Evolutionary conservation across 108 stramenopile species (phyloP), one percentile per base, ranked within the genome.

Genomic region (Skeletonema grethae): DNA sequence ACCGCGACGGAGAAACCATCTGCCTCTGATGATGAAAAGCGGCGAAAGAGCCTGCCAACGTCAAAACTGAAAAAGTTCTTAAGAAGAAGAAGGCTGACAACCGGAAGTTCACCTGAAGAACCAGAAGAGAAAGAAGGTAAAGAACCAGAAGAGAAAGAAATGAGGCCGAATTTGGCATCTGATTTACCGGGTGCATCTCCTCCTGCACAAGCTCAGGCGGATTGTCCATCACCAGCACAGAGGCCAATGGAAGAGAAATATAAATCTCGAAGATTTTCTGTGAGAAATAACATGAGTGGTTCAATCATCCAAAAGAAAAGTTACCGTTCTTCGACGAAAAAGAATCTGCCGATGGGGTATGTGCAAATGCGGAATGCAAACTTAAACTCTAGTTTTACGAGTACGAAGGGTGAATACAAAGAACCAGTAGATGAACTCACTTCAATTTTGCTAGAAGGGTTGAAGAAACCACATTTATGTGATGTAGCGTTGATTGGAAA

Each of bases 381-480:
- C 20, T 22, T 53, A 22, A 53, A 53, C 9, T 24, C 1, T 9
- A 53, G 50, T 53, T 53, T 53, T 8, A 22, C 20, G 2, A 22
- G 65, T 43, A 4, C 5, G 22, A 15, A 24, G 4, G 22, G 7
- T 28, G 30, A 3, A 31, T 29, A n/a, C 31, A 29, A 30, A n/a
- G 53, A 57, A n/a, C n/a, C n/a, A 20, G 39, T 60, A 3, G 11
- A 34, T 12, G n/a, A 34, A 29, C 25, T 65, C 41, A 56, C 55
- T 53, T 36, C 63, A 10, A 29, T 63, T 28, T 34, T 73, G 45
- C 24, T 73, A 55, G 38, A 45, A 24, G 65, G 72, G 39, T 58
- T 73, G 38, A 58, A 43, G 30, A 73, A 65, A 64, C 41, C 15
- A n/a, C 57, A 63, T 56, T 63, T 73, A 10, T 73, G 72, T 59